Percentiles rank a stretch among this genome's conserved stretches.
phyloP scores from a whole-genome alignment of 2,329 filamentous ascomycete genomes.

The Alternaria panax region DNA sequence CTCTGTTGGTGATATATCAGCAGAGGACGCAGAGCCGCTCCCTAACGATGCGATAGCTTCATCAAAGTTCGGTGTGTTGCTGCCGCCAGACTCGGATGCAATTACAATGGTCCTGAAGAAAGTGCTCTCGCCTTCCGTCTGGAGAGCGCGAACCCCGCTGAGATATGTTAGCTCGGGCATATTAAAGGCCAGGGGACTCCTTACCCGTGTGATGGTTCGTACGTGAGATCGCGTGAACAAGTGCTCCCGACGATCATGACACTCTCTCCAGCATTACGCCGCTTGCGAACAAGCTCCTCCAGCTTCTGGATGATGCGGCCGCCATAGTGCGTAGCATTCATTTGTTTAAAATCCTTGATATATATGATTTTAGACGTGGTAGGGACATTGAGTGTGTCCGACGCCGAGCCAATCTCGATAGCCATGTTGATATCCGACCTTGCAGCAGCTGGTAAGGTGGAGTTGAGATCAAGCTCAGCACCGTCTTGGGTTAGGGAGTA shows the following conservation, averaged over 20 bases:
- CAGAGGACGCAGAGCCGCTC: slow-evolving; percentile 4
- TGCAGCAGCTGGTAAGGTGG: slow-evolving; percentile 28
- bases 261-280: slow-evolving; percentile 73
- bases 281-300: slow-evolving; percentile 73
- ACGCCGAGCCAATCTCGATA: slow-evolving; percentile 30
- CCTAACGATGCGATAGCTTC: slow-evolving; percentile 19
- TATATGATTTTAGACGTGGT: slow-evolving; percentile 72
- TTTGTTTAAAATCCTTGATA: slow-evolving; percentile 80
- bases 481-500: slow-evolving; percentile 33
- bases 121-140: slow-evolving; percentile 48
- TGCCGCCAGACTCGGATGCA: slow-evolving; percentile 26
- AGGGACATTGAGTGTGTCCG: slow-evolving; percentile 23
- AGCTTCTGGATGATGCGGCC: slow-evolving; percentile 73
- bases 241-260: slow-evolving; percentile 84
- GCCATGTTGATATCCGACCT: slow-evolving; percentile 23
- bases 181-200: background rate
- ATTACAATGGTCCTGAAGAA: slow-evolving; percentile 48
- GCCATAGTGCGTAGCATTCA: slow-evolving; percentile 74
- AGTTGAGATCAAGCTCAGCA: slow-evolving; percentile 34
- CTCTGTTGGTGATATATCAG: slow-evolving; percentile 25
- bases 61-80: slow-evolving; percentile 19
- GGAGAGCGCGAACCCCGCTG: slow-evolving; percentile 55
- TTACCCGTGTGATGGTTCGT: slow-evolving; percentile 50
- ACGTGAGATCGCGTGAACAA: slow-evolving; percentile 59
- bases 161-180: slow-evolving; percentile 10